Base-by-base conservation (phyloP, 176 grass and related monocot genomes). In the Hordeum marinum region DNA sequence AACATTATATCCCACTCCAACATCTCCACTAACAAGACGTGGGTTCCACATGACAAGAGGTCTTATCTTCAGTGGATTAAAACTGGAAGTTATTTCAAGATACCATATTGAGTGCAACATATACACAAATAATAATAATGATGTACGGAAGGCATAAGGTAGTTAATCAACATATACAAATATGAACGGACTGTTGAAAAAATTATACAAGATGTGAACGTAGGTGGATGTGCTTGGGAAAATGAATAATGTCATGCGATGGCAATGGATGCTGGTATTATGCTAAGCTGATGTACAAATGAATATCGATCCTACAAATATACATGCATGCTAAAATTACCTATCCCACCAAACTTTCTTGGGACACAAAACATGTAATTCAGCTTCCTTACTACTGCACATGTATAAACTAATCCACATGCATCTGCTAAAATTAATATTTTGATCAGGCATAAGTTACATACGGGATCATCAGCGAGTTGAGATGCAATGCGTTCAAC, bases 11-110 rank as follows among this genome's bases (percentile, higher is more conserved):
- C 96, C 96, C 72, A 98, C 93, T 86, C 93, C 96, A 84, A 98
- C 91, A 82, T 98, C 93, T 88, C 83, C 91, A 79, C 96, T 98
- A 42, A 98, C 88, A 79, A 98, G 96, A 9, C 96, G 87, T 61
- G 96, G 96, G 67, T 98, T 98, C 96, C 96, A 98, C 93, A 98
- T 98, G 82, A 98, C 57, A 32, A 98, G 91, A 54, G 96, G 93
- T 68, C 84, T 94, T 89, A 89, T 94, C 96, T 95, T 86, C 84
- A 92, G 85, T 87, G 6, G 83, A 88, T 87, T 69, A 92, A 67
- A 90, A 80, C 57, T 14, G 37, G 81, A 68, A 69, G 83, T 59
- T 87, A 62, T 31, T 79, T 75, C 18, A 87, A 75, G 26, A 90
- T 73, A 86, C 71, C 52, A 59, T 25, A 79, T 50, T 80, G 60